Base-by-base conservation (phyloP, 2,329 filamentous ascomycete species). In the Talaromyces sp. region DNA sequence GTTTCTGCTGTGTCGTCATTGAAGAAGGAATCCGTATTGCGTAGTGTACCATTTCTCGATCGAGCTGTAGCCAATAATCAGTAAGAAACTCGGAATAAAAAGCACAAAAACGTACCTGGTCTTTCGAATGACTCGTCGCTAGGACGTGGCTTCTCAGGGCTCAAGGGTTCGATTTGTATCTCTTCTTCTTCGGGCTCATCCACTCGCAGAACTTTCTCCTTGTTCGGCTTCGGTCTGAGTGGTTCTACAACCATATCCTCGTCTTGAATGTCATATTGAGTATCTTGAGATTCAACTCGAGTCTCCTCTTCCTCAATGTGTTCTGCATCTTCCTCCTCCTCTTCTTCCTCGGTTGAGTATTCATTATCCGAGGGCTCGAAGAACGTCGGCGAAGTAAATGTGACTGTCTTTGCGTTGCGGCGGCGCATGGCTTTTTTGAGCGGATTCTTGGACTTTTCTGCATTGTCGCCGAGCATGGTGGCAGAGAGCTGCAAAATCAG, bases 1-100 rank as follows among this genome's bases (percentile, higher is more conserved):
- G 95, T 97, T 78, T 98, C 95, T 43, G 92, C 90, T 37, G 87
- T 92, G 73, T 99, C 94, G 73, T 98, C 95, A 77, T 93, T 96
- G 83, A 97, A 97, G 83, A 98, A 97, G 0, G 94, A 97, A 78
- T 98, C 94, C 4, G 92, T 94, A 74, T 96, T 96, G 68, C 94
- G 87, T 52, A 97, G 86, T 25, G 91, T 94, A 49, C 93, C 93
- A 71, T 96, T 96, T 68, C 90, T 87, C 41, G 92, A 93, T 74
- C 89, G 76, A 68, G 73, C 73, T 69, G 69, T 70, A 69, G 62
- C 17, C 2, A n/a, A 15, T 62, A n/a, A 52, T 76, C 52, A 71
- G 71, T 54, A 49, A 65, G 31, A 19, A 7, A 54, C 13, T 37
- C 6, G 25, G 4, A 13, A 45, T 39, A 35, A 13, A 39, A 37